Evolutionary conservation across 257 asterid genomes (phyloP).

Genomic region (Scutellaria barbata): DNA sequence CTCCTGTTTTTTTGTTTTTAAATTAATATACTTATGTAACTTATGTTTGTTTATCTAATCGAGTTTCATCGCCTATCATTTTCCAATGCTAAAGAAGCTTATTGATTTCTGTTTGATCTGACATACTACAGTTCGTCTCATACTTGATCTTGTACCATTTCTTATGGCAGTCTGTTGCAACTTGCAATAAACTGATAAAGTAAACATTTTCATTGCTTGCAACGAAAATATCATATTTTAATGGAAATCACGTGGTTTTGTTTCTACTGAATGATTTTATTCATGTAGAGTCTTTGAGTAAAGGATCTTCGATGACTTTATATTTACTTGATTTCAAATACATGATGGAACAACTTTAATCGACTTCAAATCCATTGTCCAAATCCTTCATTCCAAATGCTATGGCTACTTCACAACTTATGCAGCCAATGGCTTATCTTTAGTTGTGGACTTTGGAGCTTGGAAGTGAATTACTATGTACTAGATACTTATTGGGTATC

Average conservation of each 20-base stretch:
- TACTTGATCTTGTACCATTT: background rate
- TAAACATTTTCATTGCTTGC: too few species aligned
- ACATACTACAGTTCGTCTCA: background rate
- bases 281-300: background rate
- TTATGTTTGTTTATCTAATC: background rate
- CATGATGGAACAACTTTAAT: background rate
- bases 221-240: background rate
- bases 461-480: background rate
- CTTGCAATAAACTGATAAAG: background rate
- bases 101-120: background rate
- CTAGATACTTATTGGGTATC: background rate
- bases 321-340: background rate
- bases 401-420: background rate
- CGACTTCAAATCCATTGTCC: background rate
- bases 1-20: background rate
- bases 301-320: background rate
- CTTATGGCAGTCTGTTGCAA: background rate
- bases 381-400: background rate
- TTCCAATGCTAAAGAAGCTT: background rate
- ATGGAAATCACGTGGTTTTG: background rate
- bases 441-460: conserved; percentile 13
- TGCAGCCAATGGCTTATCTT: conserved; percentile 12
- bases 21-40: background rate
- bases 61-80: background rate
- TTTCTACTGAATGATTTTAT: background rate